Evolutionary conservation across 1,139 yeast genomes (phyloP).

Genomic region (Candida sanyaensis): DNA sequence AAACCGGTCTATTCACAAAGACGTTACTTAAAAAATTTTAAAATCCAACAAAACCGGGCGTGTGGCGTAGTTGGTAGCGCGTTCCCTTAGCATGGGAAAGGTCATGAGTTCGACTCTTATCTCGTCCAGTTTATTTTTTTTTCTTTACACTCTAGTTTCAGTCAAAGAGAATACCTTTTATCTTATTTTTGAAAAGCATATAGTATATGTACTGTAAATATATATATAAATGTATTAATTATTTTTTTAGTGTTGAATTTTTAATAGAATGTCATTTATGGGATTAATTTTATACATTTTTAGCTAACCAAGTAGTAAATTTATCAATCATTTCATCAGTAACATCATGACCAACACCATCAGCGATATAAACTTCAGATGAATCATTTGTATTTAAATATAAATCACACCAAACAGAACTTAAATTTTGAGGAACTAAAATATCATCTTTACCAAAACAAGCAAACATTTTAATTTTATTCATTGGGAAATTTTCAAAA

Average conservation of each 20-base stretch:
- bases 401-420: constrained; percentile 36
- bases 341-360: constrained; percentile 38
- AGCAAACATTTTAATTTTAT: constrained; percentile 37
- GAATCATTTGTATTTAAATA: constrained; percentile 29
- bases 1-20: no score
- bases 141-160: no score
- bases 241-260: no score
- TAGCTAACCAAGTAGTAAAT: constrained; percentile 35
- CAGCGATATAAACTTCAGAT: constrained; percentile 28
- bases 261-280: no score
- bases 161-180: no score
- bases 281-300: constrained; percentile 11
- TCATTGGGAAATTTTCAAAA: constrained; percentile 38
- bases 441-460: constrained; percentile 38
- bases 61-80: constrained; percentile 76
- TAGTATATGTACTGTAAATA: no score
- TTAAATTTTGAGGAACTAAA: constrained; percentile 38
- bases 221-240: no score
- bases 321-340: constrained; percentile 37
- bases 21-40: no score
- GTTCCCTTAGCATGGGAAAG: constrained; percentile 68
- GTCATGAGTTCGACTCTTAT: constrained; percentile 70
- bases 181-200: no score
- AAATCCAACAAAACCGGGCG: constrained; percentile 45
- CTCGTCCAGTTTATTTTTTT: constrained; percentile 54